phyloP scores from a whole-genome alignment of 192 early-diverging fungal genomes.

The Entomortierella parvispora region DNA sequence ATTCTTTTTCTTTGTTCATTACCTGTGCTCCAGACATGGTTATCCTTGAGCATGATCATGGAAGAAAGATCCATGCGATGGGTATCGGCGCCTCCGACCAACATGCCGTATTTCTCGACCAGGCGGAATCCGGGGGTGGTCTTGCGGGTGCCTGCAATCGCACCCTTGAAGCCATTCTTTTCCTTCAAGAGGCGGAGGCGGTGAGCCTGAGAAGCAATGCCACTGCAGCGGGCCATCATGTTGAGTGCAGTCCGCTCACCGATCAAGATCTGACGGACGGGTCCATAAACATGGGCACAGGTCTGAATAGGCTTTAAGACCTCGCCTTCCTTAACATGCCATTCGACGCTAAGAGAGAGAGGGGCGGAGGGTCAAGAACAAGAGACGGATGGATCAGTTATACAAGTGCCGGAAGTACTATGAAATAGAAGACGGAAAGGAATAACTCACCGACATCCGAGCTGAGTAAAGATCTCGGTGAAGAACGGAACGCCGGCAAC shows the following conservation, averaged over 20 bases:
- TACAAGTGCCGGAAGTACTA: background rate
- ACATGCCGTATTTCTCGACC: slow-evolving; percentile 98
- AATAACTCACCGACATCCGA: slow-evolving; percentile 80
- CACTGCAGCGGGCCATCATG: slow-evolving; percentile 92
- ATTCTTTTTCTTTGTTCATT: background rate
- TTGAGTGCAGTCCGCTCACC: slow-evolving; percentile 96
- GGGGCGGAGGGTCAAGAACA: background rate
- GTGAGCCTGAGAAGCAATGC: slow-evolving; percentile 82
- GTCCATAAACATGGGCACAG: slow-evolving; percentile 86
- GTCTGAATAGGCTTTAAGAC: slow-evolving; percentile 76
- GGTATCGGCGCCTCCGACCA: slow-evolving; percentile 96
- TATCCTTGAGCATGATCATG: slow-evolving; percentile 99
- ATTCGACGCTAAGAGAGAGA: slow-evolving; percentile 75
- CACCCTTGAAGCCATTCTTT: slow-evolving; percentile 76
- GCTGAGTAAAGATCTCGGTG: slow-evolving; percentile 92
- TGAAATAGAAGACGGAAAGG: background rate
- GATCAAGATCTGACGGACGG: slow-evolving; percentile 84
- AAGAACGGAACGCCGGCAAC: slow-evolving; percentile 96
- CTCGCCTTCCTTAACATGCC: slow-evolving; percentile 85
- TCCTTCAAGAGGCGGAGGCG: slow-evolving; percentile 67
- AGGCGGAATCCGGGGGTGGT: slow-evolving; percentile 97
- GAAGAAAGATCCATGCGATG: slow-evolving; percentile 97
- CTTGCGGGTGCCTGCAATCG: slow-evolving; percentile 96
- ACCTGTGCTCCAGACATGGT: slow-evolving; percentile 94
- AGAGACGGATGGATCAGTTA: background rate